phyloP scores from a whole-genome alignment of 495 filamentous ascomycete species.

The Saxophila tyrrhenica region DNA sequence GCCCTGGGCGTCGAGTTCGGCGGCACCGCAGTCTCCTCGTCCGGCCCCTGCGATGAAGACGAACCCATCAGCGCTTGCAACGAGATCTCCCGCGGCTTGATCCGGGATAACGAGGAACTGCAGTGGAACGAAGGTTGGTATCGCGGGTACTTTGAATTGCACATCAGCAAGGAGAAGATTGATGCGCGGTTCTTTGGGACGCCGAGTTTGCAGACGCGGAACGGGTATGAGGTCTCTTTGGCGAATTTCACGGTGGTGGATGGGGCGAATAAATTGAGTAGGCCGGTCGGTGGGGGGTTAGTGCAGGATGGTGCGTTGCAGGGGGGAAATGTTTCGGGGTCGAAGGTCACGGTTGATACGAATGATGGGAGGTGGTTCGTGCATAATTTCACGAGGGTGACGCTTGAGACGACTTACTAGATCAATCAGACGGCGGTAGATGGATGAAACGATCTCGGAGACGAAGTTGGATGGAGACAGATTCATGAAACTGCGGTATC shows the following conservation, averaged over 20 bases:
- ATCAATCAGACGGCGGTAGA: too few species aligned
- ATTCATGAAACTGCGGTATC: too few species aligned
- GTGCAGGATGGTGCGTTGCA: slow-evolving; percentile 38
- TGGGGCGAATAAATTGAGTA: slow-evolving; percentile 40
- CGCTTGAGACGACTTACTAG: not conserved
- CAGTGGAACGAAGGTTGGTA: slow-evolving; percentile 60
- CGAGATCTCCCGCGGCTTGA: slow-evolving; percentile 29
- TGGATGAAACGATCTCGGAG: too few species aligned
- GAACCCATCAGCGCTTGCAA: slow-evolving; percentile 33
- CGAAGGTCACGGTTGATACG: slow-evolving; percentile 31
- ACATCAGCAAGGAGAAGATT: slow-evolving; percentile 19
- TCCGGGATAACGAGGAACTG: slow-evolving; percentile 44
- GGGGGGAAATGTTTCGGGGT: slow-evolving; percentile 33
- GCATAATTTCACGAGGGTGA: not conserved
- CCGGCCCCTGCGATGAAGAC: slow-evolving; percentile 28
- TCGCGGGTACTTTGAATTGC: slow-evolving; percentile 35
- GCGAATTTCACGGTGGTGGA: slow-evolving; percentile 46
- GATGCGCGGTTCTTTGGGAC: slow-evolving; percentile 43
- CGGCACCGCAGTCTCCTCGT: slow-evolving; percentile 46
- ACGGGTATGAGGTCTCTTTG: slow-evolving; percentile 38
- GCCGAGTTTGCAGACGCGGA: slow-evolving; percentile 22
- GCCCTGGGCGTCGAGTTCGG: slow-evolving; percentile 55
- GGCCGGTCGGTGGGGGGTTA: slow-evolving; percentile 31
- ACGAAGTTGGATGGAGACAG: too few species aligned
- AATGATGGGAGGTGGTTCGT: not conserved